A percentile compares a stretch with the other conserved stretches of the same genome.
These are phyloP conservation scores for Cercospora citrullina DNA, from an alignment of 2,329 filamentous ascomycete genomes.

Conservation along the genomic window DNA sequence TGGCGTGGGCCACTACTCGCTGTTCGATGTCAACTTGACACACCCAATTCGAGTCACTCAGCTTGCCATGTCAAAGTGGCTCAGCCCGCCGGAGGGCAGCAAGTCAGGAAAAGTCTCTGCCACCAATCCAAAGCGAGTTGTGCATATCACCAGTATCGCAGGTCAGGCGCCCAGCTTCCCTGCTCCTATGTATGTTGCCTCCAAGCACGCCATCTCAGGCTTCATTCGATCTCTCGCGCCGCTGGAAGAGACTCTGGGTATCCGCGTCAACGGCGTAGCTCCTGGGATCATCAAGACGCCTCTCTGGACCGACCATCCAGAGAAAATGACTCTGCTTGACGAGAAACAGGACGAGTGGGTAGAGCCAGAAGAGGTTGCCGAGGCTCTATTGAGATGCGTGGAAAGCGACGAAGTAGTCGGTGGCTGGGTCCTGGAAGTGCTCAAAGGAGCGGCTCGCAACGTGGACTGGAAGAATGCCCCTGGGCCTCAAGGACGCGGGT, in stretches of 20 bases:
- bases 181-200: slow-evolving; percentile 48
- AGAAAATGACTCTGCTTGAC: slow-evolving; percentile 57
- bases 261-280: slow-evolving; percentile 61
- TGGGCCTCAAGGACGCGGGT: slow-evolving; percentile 52
- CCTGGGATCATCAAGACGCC: slow-evolving; percentile 63
- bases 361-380: slow-evolving; percentile 60
- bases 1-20: slow-evolving; percentile 39
- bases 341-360: slow-evolving; percentile 56
- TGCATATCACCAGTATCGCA: slow-evolving; percentile 49
- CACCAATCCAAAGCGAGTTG: slow-evolving; percentile 48
- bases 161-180: slow-evolving; percentile 44
- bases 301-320: slow-evolving; percentile 61
- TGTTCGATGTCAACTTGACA: slow-evolving; percentile 50
- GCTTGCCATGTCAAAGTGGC: slow-evolving; percentile 48
- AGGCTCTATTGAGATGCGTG: slow-evolving; percentile 58
- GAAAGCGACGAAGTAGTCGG: slow-evolving; percentile 53
- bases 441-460: slow-evolving; percentile 51
- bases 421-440: slow-evolving; percentile 58
- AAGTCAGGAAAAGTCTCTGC: slow-evolving; percentile 37
- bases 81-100: slow-evolving; percentile 38
- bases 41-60: slow-evolving; percentile 52
- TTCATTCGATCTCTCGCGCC: slow-evolving; percentile 53
- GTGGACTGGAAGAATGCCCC: slow-evolving; percentile 56
- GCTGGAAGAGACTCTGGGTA: slow-evolving; percentile 52
- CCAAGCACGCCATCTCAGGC: slow-evolving; percentile 49